These are phyloP conservation scores for Trypanosoma cruzi DNA, from an alignment of 208 protist species.

Conservation along the genomic window DNA sequence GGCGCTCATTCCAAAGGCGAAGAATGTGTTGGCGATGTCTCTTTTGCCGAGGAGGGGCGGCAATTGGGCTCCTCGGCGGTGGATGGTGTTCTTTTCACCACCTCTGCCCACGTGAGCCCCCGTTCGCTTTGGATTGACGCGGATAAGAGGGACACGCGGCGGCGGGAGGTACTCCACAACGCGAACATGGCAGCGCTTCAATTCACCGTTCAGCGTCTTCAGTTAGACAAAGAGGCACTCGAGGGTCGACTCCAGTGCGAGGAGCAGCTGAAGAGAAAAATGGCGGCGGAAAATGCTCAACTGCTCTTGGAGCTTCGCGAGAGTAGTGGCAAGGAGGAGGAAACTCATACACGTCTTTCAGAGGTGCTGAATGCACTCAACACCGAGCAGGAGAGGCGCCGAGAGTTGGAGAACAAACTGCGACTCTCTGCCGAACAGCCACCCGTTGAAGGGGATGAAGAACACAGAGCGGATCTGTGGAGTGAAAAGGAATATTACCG, in stretches of 20 bases:
- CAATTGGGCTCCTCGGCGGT: not conserved
- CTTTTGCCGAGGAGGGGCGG: not conserved
- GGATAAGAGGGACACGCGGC: not conserved
- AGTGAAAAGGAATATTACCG: conserved; percentile 74
- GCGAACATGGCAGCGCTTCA: conserved; percentile 41
- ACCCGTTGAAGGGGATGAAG: not conserved
- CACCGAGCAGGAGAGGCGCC: conserved; percentile 24
- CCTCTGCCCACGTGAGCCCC: conserved; percentile 2
- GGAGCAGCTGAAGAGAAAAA: conserved; percentile 34
- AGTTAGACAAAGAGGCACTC: conserved; percentile 39
- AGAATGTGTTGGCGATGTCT: not conserved
- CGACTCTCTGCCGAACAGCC: not conserved
- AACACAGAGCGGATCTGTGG: conserved; percentile 26
- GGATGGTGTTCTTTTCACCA: not conserved
- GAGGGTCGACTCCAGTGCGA: conserved; percentile 38
- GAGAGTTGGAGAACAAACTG: conserved; percentile 36
- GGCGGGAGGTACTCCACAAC: not conserved
- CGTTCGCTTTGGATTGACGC: not conserved
- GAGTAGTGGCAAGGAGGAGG: conserved; percentile 20
- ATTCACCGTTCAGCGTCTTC: conserved; percentile 47
- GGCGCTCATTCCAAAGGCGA: not conserved
- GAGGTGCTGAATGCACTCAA: conserved; percentile 24
- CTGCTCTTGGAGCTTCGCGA: conserved; percentile 39
- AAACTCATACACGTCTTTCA: conserved; percentile 23
- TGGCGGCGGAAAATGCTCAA: conserved; percentile 44